phyloP scores from a whole-genome alignment of 129 eudicot genomes.

The Arctium lappa region DNA sequence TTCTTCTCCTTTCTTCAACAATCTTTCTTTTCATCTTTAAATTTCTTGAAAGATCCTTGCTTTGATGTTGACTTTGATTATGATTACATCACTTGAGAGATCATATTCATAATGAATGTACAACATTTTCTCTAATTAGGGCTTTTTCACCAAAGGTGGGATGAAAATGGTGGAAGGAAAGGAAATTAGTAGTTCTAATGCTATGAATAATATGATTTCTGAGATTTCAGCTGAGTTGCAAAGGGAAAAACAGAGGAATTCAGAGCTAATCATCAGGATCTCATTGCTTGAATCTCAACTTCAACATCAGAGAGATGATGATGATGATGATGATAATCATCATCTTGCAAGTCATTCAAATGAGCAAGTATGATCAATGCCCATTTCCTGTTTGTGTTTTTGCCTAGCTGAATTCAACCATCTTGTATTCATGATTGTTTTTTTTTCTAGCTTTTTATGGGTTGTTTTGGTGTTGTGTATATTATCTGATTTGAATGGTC shows the following conservation, averaged over 20 bases:
- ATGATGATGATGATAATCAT: not conserved
- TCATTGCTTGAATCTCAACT: constrained; percentile 36
- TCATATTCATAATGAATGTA: too few species aligned
- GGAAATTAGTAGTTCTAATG: not conserved
- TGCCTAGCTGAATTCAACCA: not conserved
- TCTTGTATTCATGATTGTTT: not conserved
- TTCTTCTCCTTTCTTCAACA: too few species aligned
- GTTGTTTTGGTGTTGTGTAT: not conserved
- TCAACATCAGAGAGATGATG: not conserved
- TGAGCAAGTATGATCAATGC: constrained; percentile 20
- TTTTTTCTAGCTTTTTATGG: not conserved
- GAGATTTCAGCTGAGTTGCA: constrained; percentile 26
- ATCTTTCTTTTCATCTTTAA: too few species aligned
- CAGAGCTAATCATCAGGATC: constrained; percentile 28
- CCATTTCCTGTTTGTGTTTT: not conserved
- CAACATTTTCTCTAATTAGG: too few species aligned
- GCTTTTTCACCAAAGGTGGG: too few species aligned
- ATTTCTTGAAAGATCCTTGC: too few species aligned
- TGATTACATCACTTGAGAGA: too few species aligned
- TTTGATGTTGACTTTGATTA: too few species aligned
- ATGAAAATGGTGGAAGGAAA: constrained; percentile 16
- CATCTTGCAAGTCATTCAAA: not conserved
- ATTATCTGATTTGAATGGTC: not conserved
- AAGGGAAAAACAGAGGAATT: constrained; percentile 28
- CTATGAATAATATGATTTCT: not conserved